These are phyloP conservation scores for Trichomonascaceae sp. DNA, from an alignment of 1,139 yeast genomes.

Conservation along the genomic window DNA sequence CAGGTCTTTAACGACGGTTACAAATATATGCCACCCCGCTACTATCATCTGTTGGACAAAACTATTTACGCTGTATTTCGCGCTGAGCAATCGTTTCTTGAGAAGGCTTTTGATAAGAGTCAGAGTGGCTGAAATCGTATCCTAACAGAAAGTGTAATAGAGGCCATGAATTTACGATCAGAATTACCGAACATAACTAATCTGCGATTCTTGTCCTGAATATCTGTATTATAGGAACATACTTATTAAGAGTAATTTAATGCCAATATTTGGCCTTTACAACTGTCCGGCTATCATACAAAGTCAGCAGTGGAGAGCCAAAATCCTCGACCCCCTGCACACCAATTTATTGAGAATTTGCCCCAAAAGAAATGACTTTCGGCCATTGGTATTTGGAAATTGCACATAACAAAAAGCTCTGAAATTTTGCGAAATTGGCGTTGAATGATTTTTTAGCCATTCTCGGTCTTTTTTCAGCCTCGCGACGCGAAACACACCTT, in stretches of 20 bases:
- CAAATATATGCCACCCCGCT: neutral
- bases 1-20: neutral
- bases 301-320: too few relatives aligned
- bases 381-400: neutral
- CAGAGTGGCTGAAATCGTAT: neutral
- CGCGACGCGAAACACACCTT: neutral
- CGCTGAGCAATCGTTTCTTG: neutral
- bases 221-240: neutral
- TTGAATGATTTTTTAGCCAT: neutral
- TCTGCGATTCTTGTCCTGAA: neutral
- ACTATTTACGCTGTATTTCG: neutral
- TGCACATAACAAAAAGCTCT: too few relatives aligned
- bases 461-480: neutral
- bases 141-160: too few relatives aligned
- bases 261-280: too few relatives aligned
- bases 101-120: neutral
- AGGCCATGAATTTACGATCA: neutral
- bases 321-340: too few relatives aligned
- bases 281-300: too few relatives aligned
- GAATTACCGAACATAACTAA: neutral
- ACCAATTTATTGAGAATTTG: too few relatives aligned
- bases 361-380: too few relatives aligned
- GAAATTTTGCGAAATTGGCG: too few relatives aligned
- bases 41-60: neutral
- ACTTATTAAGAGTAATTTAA: too few relatives aligned